These are phyloP conservation scores for Diutina siamensis DNA, from an alignment of 1,139 yeast species.

Conservation along the genomic window DNA sequence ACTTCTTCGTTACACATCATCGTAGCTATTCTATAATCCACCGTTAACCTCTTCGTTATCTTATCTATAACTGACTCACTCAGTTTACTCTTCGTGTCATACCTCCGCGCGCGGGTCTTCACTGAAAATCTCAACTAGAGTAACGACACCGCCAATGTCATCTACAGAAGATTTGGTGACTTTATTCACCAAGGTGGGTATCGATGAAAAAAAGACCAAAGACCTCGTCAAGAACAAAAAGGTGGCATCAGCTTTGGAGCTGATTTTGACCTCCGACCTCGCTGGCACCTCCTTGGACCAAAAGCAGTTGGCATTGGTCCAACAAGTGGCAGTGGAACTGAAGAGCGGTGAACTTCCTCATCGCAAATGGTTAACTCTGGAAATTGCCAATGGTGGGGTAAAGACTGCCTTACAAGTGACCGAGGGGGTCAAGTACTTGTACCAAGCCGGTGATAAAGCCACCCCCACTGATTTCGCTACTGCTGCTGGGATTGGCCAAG, in stretches of 20 bases:
- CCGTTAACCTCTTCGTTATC: neutral
- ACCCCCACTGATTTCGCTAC: slow-evolving; percentile 38
- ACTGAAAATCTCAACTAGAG: neutral
- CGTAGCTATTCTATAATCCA: no score
- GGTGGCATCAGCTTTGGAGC: slow-evolving; percentile 58
- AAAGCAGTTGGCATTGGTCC: slow-evolving; percentile 53
- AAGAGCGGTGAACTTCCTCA: slow-evolving; percentile 30
- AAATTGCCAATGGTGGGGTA: slow-evolving; percentile 52
- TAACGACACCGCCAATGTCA: slow-evolving; percentile 11
- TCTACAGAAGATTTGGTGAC: slow-evolving; percentile 19
- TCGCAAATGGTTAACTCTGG: slow-evolving; percentile 43
- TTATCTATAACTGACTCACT: neutral
- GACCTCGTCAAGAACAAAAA: slow-evolving; percentile 81
- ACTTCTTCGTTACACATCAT: no score
- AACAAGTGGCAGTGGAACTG: slow-evolving; percentile 60
- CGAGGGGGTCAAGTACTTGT: slow-evolving; percentile 69
- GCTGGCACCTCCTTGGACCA: slow-evolving; percentile 18
- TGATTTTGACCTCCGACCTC: slow-evolving; percentile 30
- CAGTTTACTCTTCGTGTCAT: neutral
- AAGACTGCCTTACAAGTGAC: slow-evolving; percentile 61
- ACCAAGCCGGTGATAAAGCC: slow-evolving; percentile 20
- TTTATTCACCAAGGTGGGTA: slow-evolving; percentile 51
- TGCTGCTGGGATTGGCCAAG: slow-evolving; percentile 76
- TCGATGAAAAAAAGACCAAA: slow-evolving; percentile 55
- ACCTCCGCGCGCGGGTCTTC: neutral